Evolutionary conservation across 495 filamentous ascomycete genomes (phyloP).

Genomic region (Stereocaulon alpinum): DNA sequence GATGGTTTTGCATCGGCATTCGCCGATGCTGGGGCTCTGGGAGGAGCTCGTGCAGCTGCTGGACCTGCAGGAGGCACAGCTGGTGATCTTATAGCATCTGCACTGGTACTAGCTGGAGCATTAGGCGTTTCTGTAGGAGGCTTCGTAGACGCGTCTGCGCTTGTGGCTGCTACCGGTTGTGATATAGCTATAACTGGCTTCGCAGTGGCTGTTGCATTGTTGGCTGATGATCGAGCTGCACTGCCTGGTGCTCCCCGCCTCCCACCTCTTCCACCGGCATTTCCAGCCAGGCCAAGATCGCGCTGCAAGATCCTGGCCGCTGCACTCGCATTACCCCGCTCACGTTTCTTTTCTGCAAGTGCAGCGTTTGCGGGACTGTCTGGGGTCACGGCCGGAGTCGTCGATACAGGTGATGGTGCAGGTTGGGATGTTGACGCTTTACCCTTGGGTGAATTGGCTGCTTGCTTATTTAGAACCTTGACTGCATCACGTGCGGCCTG

Average conservation of each 20-base stretch:
- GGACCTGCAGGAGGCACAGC: conserved; percentile 26
- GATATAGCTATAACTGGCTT: conserved; percentile 10
- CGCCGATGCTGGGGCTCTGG: conserved; percentile 31
- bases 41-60: conserved; percentile 26
- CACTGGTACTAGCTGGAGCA: conserved; percentile 1
- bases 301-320: conserved; percentile 82
- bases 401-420: conserved; percentile 27
- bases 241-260: conserved; percentile 26
- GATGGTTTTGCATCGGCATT: conserved; percentile 13
- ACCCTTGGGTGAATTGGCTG: conserved; percentile 31
- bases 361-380: conserved; percentile 22
- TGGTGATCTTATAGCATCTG: conserved; percentile 14
- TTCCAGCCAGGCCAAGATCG: conserved; percentile 72
- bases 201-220: conserved; percentile 38
- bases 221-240: conserved; percentile 37
- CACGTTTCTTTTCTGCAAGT: conserved; percentile 42
- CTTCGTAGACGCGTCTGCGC: not conserved
- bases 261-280: conserved; percentile 38
- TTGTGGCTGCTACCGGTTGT: conserved; percentile 9
- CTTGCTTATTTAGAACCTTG: conserved; percentile 68
- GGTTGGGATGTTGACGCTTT: conserved; percentile 26
- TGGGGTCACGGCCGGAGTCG: conserved; percentile 16
- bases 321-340: conserved; percentile 60
- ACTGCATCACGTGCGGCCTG: conserved; percentile 63
- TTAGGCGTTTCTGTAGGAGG: not conserved